Conservation (phyloP, 495 filamentous ascomycete species). For the Parachaetomium inaequale region DNA sequence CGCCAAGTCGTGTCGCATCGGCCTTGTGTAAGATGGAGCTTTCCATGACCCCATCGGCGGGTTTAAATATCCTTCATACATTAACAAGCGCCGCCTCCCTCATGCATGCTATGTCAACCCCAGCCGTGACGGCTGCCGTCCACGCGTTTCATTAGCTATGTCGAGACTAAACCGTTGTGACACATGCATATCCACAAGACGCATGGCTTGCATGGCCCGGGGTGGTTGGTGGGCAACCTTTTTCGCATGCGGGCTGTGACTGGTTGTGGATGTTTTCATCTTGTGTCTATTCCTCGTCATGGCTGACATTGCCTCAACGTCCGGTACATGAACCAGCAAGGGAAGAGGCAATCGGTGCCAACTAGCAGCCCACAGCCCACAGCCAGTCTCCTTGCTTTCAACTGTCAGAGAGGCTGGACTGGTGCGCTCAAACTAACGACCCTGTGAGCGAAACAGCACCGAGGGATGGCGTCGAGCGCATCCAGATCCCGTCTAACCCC, state of each 20-base stretch:
- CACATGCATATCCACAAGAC: not conserved
- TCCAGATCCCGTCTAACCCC: too few relatives aligned
- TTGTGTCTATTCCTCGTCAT: not conserved
- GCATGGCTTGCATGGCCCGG: constrained; percentile 11
- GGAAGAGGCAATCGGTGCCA: not conserved
- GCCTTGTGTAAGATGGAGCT: not conserved
- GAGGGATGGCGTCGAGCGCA: too few relatives aligned
- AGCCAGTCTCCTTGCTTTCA: too few relatives aligned
- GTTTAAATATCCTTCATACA: not conserved
- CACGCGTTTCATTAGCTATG: not conserved
- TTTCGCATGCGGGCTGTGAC: not conserved
- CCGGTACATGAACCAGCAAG: not conserved
- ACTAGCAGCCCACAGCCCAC: not conserved
- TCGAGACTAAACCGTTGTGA: not conserved
- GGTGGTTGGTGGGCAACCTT: not conserved
- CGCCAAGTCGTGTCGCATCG: not conserved
- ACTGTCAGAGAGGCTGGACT: too few relatives aligned
- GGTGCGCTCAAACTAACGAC: too few relatives aligned
- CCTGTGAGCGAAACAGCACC: too few relatives aligned
- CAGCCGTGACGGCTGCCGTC: not conserved
- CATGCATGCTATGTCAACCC: constrained; percentile 1
- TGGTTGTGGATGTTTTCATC: constrained; percentile 1
- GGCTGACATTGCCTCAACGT: not conserved
- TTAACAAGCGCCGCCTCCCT: not conserved
- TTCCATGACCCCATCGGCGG: not conserved